These are phyloP conservation scores for Monosporascus sp. DNA, from an alignment of 2,329 filamentous ascomycete species.

Conservation along the genomic window DNA sequence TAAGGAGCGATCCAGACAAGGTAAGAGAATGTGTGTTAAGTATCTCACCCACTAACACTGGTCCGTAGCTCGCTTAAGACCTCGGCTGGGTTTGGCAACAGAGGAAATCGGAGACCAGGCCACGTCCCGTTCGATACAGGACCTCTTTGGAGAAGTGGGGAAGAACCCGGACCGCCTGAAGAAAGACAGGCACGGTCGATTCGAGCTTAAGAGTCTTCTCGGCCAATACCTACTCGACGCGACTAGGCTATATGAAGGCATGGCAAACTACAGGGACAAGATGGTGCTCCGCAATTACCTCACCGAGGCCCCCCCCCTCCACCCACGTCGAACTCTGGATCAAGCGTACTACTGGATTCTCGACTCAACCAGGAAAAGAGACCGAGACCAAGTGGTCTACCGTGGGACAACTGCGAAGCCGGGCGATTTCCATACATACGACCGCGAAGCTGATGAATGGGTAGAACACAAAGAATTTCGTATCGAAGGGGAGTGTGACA, in stretches of 20 bases:
- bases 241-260: conserved; percentile 7
- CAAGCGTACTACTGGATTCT: conserved; percentile 40
- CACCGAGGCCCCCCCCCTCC: conserved; percentile 28
- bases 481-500: conserved; percentile 1
- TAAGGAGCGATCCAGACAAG: no score
- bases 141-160: neutral
- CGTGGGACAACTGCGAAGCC: conserved; percentile 26
- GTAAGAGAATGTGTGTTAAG: no score
- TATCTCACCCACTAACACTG: no score
- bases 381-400: conserved; percentile 39
- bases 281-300: conserved; percentile 8
- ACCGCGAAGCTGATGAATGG: conserved; percentile 2
- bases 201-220: neutral
- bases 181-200: neutral
- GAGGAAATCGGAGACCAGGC: neutral
- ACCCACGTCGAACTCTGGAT: conserved; percentile 41
- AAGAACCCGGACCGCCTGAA: neutral
- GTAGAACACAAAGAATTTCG: conserved; percentile 7
- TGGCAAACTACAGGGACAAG: conserved; percentile 7
- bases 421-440: conserved; percentile 16
- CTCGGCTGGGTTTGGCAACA: no score
- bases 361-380: conserved; percentile 32
- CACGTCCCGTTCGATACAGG: neutral
- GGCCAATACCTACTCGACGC: conserved; percentile 7
- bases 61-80: no score